phyloP scores from a whole-genome alignment of 176 grass and related monocot genomes.

The Cenchrus americanus region DNA sequence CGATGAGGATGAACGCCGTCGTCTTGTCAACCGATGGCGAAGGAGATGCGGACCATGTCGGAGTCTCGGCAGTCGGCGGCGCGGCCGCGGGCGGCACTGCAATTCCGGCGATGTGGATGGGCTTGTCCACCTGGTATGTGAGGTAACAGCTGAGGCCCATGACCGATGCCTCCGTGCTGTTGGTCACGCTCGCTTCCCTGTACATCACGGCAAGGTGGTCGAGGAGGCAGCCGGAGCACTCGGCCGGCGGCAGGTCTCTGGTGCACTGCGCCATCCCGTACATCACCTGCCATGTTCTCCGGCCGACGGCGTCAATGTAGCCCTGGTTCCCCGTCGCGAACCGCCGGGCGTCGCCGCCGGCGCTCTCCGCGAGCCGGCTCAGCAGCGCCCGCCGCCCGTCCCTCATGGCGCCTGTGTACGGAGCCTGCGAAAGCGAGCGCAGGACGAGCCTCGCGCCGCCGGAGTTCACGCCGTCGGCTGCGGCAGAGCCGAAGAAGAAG shows the following conservation, averaged over 20 bases:
- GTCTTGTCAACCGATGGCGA: no score
- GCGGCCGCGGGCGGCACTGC: no score
- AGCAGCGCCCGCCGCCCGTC: neutral
- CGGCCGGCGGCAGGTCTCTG: conserved; percentile 23
- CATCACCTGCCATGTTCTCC: neutral
- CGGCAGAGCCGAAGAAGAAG: neutral
- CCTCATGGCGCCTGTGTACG: neutral
- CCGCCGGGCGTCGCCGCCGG: neutral
- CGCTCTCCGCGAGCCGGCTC: neutral
- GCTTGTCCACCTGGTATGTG: neutral
- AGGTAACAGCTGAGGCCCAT: conserved; percentile 1
- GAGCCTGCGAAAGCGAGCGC: rapidly evolving
- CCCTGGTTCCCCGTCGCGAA: neutral
- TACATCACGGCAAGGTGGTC: neutral
- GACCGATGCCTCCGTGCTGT: neutral
- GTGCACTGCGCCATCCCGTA: conserved; percentile 55
- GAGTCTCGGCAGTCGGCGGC: no score
- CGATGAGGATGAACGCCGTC: no score
- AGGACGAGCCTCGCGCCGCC: neutral
- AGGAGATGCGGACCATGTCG: no score
- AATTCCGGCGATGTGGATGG: conserved; percentile 1
- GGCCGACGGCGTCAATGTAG: neutral
- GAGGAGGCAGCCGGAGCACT: neutral
- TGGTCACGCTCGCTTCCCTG: neutral
- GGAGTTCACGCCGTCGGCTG: neutral